Conservation (phyloP, 176 grass and related monocot species). For the Pontederia crassipes region DNA sequence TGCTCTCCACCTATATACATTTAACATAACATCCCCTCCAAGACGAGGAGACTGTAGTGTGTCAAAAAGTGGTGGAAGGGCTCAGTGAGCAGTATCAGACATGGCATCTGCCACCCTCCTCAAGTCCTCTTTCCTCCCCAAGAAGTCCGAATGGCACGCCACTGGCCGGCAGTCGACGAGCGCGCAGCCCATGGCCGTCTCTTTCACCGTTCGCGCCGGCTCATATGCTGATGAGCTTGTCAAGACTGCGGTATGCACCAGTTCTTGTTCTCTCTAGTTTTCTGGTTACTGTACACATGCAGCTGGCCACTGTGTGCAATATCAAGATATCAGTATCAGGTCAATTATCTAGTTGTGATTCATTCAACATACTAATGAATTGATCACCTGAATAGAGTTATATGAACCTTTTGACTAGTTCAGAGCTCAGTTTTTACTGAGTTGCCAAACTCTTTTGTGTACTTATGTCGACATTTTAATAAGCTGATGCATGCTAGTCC, state of each 20-base stretch:
- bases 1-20: slow-evolving; percentile 19
- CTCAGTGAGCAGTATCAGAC: slow-evolving; percentile 19
- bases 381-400: no score
- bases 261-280: no score
- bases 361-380: neutral
- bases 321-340: neutral
- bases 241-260: slow-evolving; percentile 58
- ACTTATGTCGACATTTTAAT: no score
- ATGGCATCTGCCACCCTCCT: slow-evolving; percentile 88
- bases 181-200: slow-evolving; percentile 44
- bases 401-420: no score
- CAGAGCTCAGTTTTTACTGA: no score
- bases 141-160: slow-evolving; percentile 61
- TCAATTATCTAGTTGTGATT: no score
- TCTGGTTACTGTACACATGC: no score
- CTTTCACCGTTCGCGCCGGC: slow-evolving; percentile 55
- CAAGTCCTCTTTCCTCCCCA: slow-evolving; percentile 95
- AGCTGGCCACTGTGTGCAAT: neutral
- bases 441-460: no score
- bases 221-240: slow-evolving; percentile 72
- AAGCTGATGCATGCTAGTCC: no score
- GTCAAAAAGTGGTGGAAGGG: slow-evolving; percentile 28
- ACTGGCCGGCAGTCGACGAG: slow-evolving; percentile 17
- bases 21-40: slow-evolving; percentile 45
- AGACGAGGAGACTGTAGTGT: slow-evolving; percentile 25